A percentile compares a stretch with the other conserved stretches of the same genome.
Evolutionary conservation across 257 asterid species (phyloP).

Genomic region (Gentiana straminea): DNA sequence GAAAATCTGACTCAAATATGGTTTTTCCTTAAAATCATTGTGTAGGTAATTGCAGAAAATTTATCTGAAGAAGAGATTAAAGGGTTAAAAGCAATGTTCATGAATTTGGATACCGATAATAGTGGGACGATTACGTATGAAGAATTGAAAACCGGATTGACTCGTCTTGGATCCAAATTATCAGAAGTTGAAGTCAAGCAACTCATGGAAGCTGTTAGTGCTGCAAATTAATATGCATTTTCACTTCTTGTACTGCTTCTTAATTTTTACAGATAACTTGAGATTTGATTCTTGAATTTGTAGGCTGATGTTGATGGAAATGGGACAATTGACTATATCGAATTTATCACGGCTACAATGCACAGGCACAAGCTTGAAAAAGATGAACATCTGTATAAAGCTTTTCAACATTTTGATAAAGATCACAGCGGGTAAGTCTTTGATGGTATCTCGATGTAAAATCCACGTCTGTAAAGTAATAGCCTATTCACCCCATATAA

Average conservation of each 20-base stretch:
- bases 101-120: constrained; percentile 68
- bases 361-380: constrained; percentile 88
- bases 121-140: constrained; percentile 87
- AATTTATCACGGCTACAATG: constrained; percentile 92
- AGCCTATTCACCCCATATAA: too few species aligned
- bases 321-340: constrained; percentile 84
- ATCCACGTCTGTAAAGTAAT: too few species aligned
- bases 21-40: too few species aligned
- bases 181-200: constrained; percentile 76
- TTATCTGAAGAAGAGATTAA: constrained; percentile 86
- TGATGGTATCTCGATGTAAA: too few species aligned
- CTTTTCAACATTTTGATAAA: constrained; percentile 77
- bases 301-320: constrained; percentile 98
- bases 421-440: constrained; percentile 79
- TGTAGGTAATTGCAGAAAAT: constrained; percentile 81
- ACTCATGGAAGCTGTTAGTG: constrained; percentile 88
- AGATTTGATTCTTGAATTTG: constrained; percentile 4
- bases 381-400: constrained; percentile 70
- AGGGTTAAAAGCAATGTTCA: constrained; percentile 71
- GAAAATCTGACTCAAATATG: not conserved
- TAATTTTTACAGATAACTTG: constrained; percentile 4
- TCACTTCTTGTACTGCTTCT: constrained; percentile 1
- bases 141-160: constrained; percentile 73
- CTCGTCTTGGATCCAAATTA: constrained; percentile 77
- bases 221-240: not conserved